Percentiles rank a stretch among this genome's conserved stretches.
Conservation (phyloP, 2,329 filamentous ascomycete genomes). For the Annulohypoxylon truncatum region DNA sequence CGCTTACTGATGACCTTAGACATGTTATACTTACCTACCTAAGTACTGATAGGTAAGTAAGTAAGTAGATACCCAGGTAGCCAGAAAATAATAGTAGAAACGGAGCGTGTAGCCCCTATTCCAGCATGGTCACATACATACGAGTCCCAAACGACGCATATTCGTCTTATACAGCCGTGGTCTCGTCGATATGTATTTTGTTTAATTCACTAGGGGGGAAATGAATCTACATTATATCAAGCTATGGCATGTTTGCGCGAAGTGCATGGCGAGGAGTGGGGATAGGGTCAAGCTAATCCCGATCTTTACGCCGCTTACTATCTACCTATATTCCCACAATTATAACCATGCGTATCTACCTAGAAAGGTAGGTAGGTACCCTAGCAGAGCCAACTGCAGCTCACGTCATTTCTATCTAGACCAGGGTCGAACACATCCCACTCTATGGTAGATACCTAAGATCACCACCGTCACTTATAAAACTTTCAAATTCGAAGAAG, state of each 20-base stretch:
- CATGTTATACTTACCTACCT: not conserved
- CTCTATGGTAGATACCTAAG: not conserved
- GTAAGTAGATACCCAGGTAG: no score
- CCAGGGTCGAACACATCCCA: not conserved
- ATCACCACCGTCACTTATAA: not conserved
- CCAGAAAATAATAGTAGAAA: no score
- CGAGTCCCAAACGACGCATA: not conserved
- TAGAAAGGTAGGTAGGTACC: not conserved
- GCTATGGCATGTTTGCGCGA: not conserved
- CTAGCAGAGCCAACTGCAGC: not conserved
- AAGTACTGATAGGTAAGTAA: no score
- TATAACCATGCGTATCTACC: no score
- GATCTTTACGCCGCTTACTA: constrained; percentile 3
- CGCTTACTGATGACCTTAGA: not conserved
- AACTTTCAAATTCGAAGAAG: not conserved
- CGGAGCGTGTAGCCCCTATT: not conserved
- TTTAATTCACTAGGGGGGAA: not conserved
- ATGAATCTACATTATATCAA: not conserved
- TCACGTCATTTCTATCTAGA: not conserved
- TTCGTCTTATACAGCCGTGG: not conserved
- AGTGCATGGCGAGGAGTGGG: not conserved
- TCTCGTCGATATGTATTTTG: not conserved
- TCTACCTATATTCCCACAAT: not conserved
- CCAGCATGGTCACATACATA: not conserved
- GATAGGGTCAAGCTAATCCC: not conserved